These are phyloP conservation scores for Adansonia digitata DNA, from an alignment of 345 rosid genomes.

Conservation along the genomic window DNA sequence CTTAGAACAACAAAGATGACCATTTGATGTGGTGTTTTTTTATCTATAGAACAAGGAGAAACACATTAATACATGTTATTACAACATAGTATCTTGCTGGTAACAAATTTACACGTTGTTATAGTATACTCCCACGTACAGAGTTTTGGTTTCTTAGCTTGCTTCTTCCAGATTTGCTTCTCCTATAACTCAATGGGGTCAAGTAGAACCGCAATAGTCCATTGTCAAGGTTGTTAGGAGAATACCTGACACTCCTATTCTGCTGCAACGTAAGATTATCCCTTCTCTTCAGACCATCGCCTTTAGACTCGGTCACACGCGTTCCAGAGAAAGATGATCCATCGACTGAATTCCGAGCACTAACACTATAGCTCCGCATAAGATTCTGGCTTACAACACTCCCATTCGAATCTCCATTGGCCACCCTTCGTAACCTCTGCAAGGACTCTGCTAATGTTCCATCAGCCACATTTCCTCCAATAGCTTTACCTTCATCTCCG, in stretches of 20 bases:
- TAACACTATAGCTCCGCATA: slow-evolving; percentile 51
- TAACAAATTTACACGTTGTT: slow-evolving; percentile 18
- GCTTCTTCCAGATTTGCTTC: slow-evolving; percentile 50
- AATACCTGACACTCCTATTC: slow-evolving; percentile 34
- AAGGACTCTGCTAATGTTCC: slow-evolving; percentile 10
- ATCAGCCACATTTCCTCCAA: not conserved
- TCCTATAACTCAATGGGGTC: slow-evolving; percentile 56
- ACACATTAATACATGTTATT: slow-evolving; percentile 25
- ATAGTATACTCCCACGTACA: slow-evolving; percentile 27
- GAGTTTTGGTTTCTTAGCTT: slow-evolving; percentile 41
- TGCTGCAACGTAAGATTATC: slow-evolving; percentile 34
- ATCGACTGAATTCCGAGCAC: slow-evolving; percentile 43
- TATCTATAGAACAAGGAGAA: slow-evolving; percentile 32
- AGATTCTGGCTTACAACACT: slow-evolving; percentile 51
- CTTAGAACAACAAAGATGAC: slow-evolving; percentile 16
- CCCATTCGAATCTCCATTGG: slow-evolving; percentile 1
- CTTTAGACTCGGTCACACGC: slow-evolving; percentile 21
- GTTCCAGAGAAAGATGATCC: slow-evolving; percentile 24
- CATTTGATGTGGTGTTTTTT: slow-evolving; percentile 15
- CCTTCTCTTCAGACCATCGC: slow-evolving; percentile 23
- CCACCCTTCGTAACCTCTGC: slow-evolving; percentile 14
- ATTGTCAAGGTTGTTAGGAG: slow-evolving; percentile 45
- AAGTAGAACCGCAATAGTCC: slow-evolving; percentile 54
- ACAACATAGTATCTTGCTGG: slow-evolving; percentile 23
- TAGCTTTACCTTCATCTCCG: slow-evolving; percentile 10